Base-by-base conservation (phyloP, 306 rosid genomes). In the Vigna nakashimae region DNA sequence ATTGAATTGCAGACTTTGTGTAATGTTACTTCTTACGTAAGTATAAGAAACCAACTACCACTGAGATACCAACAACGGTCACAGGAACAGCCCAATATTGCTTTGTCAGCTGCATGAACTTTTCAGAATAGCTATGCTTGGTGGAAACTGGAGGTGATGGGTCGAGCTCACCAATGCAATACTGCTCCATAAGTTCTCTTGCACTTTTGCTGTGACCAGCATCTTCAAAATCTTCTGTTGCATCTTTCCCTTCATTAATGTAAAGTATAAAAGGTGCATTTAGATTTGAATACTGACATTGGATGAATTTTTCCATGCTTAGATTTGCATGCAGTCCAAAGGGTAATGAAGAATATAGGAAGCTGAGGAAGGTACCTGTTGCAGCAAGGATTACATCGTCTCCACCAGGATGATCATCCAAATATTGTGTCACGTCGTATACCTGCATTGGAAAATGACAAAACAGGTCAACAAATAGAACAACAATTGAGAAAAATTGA, bases 331-430 rank as follows among this genome's bases (percentile, higher is more conserved):
- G 20, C 22, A 14, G 28, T 60, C 14, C 30, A 51, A 30, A 30
- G 36, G 8, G 68, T 24, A 50, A 55, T 49, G 52, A 43, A 49
- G 42, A 49, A 52, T 6, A 66, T 58, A 71, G 56, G 55, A 38
- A 79, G 83, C 28, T 63, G 43, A 51, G 60, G 76, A 48, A 75
- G 69, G 58, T 87, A 92, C 98, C 98, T 1, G 90, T 89, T 77
- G 91, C 88, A 3, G 74, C 90, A 42, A 94, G 69, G 48, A 94
- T 71, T 52, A 92, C 87, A 67, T 94, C 98, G 67, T 92, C 95
- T 48, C 98, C 98, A 56, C 97, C 98, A 5, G 98, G 98, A 78
- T 94, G 97, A 9, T 94, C 97, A 18, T 94, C 97, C 88, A 94
- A 79, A 85, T 92, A 94, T 32, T 89, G 53, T 5, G 97, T 79